Evolutionary conservation across 2,329 filamentous ascomycete species (phyloP).

Genomic region (Metarhizium album): DNA sequence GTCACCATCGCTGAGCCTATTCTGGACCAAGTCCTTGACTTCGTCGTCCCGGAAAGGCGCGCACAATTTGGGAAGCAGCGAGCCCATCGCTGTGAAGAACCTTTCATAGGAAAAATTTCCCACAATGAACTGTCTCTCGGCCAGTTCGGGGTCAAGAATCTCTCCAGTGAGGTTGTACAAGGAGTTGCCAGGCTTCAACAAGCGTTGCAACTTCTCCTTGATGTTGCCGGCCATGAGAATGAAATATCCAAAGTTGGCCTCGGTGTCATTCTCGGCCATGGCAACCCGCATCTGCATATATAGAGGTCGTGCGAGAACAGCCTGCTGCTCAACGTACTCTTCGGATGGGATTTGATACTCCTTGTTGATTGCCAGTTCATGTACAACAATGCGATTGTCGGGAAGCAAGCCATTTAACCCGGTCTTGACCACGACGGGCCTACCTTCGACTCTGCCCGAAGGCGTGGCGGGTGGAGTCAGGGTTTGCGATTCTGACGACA

Average conservation of each 20-base stretch:
- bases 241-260: conserved; percentile 57
- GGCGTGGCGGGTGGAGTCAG: conserved; percentile 45
- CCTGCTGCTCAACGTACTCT: conserved; percentile 47
- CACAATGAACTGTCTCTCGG: conserved; percentile 55
- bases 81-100: conserved; percentile 68
- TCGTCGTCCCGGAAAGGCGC: conserved; percentile 71
- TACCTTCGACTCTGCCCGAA: conserved; percentile 27
- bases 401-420: conserved; percentile 49
- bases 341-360: conserved; percentile 61
- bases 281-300: conserved; percentile 50
- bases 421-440: conserved; percentile 23
- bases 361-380: conserved; percentile 70
- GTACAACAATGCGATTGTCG: conserved; percentile 63
- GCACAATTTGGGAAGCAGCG: conserved; percentile 67
- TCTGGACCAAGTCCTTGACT: conserved; percentile 56
- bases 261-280: conserved; percentile 54
- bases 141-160: conserved; percentile 61
- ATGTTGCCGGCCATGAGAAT: conserved; percentile 61
- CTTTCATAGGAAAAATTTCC: conserved; percentile 72
- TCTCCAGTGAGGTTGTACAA: conserved; percentile 68
- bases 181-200: conserved; percentile 59
- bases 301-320: conserved; percentile 35
- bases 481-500: conserved; percentile 34
- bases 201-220: conserved; percentile 58
- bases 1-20: conserved; percentile 47